These are phyloP conservation scores for Nothomitra cinnamomea DNA, from an alignment of 2,329 filamentous ascomycete species.

Conservation along the genomic window DNA sequence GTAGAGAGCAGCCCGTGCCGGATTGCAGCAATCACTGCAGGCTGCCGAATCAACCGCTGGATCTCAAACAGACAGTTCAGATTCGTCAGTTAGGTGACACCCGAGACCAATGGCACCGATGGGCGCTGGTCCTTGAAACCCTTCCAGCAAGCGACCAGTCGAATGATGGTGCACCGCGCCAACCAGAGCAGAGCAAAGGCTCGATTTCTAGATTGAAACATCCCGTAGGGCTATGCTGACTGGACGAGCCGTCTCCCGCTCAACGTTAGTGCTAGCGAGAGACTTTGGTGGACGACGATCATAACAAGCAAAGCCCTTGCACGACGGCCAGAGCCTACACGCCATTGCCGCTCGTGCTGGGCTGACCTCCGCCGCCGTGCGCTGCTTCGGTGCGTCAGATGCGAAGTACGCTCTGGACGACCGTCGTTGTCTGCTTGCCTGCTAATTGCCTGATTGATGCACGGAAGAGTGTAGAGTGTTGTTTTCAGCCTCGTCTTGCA, in stretches of 20 bases:
- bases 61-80: neutral
- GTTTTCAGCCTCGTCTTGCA: conserved; percentile 2
- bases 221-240: neutral
- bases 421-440: neutral
- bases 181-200: neutral
- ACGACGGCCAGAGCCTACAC: neutral
- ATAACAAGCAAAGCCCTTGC: neutral
- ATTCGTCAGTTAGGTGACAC: too few species aligned
- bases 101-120: neutral
- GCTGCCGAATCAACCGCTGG: neutral
- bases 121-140: neutral
- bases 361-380: too few species aligned
- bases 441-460: neutral
- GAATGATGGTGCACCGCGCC: neutral
- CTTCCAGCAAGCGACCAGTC: too few species aligned
- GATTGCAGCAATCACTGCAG: too few species aligned
- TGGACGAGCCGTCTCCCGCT: neutral
- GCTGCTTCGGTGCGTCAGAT: neutral
- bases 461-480: conserved; percentile 4
- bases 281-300: neutral
- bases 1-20: too few species aligned
- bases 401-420: neutral
- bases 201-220: neutral
- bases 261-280: neutral
- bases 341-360: neutral